phyloP scores from a whole-genome alignment of 768 basidiomycete genomes.

The Tylopilus rubrobrunneus region DNA sequence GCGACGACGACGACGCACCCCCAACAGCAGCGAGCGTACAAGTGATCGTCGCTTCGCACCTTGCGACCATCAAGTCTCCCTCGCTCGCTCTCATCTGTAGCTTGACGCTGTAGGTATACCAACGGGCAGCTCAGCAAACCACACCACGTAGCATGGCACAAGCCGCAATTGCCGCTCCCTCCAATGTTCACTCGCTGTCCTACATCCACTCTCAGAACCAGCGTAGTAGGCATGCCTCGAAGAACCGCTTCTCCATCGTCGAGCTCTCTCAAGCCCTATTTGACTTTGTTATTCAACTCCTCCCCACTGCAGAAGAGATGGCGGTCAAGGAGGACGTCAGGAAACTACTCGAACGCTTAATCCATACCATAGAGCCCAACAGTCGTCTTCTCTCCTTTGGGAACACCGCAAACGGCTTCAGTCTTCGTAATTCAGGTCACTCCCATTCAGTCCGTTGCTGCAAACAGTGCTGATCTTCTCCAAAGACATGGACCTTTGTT shows the following conservation, averaged over 20 bases:
- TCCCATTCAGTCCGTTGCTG: conserved; percentile 7
- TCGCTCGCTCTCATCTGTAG: conserved; percentile 1
- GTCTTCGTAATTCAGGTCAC: conserved; percentile 89
- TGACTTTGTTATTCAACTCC: conserved; percentile 89
- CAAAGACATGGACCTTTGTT: conserved; percentile 97
- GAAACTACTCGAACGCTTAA: conserved; percentile 91
- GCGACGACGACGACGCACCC: background rate
- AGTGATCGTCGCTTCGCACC: conserved; percentile 25
- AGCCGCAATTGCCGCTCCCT: conserved; percentile 20
- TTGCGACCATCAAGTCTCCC: conserved; percentile 10
- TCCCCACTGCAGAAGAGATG: conserved; percentile 88
- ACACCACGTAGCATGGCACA: conserved; percentile 24
- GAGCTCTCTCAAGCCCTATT: conserved; percentile 90
- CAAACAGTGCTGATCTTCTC: conserved; percentile 7
- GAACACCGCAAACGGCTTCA: conserved; percentile 96
- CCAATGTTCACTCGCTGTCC: conserved; percentile 21
- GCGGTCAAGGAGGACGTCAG: conserved; percentile 95
- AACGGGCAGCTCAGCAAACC: background rate
- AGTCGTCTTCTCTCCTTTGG: conserved; percentile 91
- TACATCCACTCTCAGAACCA: conserved; percentile 34
- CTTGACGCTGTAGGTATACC: background rate
- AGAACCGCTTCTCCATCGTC: conserved; percentile 61
- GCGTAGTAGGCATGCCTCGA: conserved; percentile 34
- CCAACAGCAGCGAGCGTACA: conserved; percentile 14
- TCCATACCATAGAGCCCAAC: conserved; percentile 90